phyloP scores from a whole-genome alignment of 2,329 filamentous ascomycete genomes.

The Dactylonectria estremocensis region DNA sequence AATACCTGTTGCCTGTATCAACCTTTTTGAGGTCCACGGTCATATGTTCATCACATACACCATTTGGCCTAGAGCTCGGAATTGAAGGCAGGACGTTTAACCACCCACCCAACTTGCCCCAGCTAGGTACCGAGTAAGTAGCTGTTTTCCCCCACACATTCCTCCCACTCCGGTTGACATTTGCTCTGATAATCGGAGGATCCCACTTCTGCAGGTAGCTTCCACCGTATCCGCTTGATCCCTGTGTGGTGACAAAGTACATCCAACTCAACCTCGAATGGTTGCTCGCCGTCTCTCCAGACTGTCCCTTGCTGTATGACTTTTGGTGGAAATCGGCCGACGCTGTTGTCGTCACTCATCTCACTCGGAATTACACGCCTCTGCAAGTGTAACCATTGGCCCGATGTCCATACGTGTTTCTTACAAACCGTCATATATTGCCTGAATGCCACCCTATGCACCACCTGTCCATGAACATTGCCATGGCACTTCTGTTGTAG shows the following conservation, averaged over 20 bases:
- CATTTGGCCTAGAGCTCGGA: background rate
- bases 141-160: background rate
- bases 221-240: constrained; percentile 3
- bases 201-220: background rate
- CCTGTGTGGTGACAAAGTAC: background rate
- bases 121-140: background rate
- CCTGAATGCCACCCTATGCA: constrained; percentile 22
- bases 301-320: constrained; percentile 38
- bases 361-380: constrained; percentile 21
- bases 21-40: background rate
- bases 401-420: background rate
- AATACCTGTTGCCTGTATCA: background rate
- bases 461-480: constrained; percentile 30
- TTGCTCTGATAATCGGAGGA: background rate
- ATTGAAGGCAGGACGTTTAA: too few relatives aligned
- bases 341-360: constrained; percentile 6
- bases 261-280: constrained; percentile 18
- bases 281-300: constrained; percentile 28
- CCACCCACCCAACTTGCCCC: too few relatives aligned
- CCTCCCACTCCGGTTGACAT: background rate
- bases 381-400: constrained; percentile 3
- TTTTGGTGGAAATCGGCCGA: constrained; percentile 28
- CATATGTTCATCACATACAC: background rate
- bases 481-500: constrained; percentile 1
- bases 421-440: constrained; percentile 13